Evolutionary conservation across 2,329 filamentous ascomycete species (phyloP), one percentile per base, ranked within the genome.

Genomic region (Pseudocercospora crystallina): DNA sequence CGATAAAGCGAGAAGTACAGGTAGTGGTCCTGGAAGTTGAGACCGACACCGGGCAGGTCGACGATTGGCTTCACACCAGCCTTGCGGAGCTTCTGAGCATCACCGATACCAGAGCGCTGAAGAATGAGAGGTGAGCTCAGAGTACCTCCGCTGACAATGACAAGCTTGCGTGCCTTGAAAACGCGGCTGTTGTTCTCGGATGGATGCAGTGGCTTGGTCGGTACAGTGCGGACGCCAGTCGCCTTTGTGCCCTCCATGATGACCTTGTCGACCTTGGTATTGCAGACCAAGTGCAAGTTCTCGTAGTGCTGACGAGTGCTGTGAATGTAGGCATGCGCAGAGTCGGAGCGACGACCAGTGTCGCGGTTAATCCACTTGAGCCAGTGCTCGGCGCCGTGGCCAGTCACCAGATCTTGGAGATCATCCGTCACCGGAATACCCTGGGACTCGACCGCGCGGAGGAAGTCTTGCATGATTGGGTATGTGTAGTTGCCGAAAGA

Each of bases 311-410:
- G 77, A 43, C 87, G 80, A 5, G 87, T 91, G 46, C 84, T 83
- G 69, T 92, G 88, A 53, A 92, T 77, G 60, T 91, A 91, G 2
- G 83, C 86, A 62, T 90, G 87, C 5, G 87, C 87, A 47, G 84
- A 86, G 70, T 91, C 87, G 53, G 83, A 87, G 51, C 87, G 85
- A 43, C 87, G 82, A 38, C 87, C 87, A 63, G 80, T 82, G 69
- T 82, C 68, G 8, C 75, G 80, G 64, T 91, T 90, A 70, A 91
- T 90, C 87, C 87, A 91, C 71, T 91, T 90, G 49, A 91, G 73
- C 87, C 87, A 91, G 58, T 90, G 87, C 71, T 90, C 86, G 39
- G 86, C 87, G 56, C 87, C 87, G 39, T 80, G 77, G 38, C 73
- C 84, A 1, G 84, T 87, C 26, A 72, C 73, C 45, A 90, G 73